Conservation (phyloP, 257 asterid species). For the Jasminum sambac region DNA sequence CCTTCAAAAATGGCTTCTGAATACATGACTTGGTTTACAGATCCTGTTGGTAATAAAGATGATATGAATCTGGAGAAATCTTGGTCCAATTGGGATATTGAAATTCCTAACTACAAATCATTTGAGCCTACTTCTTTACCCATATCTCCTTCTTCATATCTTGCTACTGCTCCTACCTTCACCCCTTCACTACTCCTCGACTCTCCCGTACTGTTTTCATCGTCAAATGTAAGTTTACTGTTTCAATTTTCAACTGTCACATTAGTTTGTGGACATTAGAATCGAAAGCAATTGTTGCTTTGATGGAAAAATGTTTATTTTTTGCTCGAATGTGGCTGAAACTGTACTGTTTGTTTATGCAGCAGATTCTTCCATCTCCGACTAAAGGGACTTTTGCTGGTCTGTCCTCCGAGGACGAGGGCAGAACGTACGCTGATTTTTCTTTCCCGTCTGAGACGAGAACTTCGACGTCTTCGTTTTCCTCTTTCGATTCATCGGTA, state of each 20-base stretch:
- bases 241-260: background rate
- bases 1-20: too few relatives aligned
- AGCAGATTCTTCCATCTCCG: slow-evolving; percentile 43
- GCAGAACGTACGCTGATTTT: slow-evolving; percentile 28
- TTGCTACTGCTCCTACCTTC: slow-evolving; percentile 30
- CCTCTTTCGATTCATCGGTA: slow-evolving; percentile 28
- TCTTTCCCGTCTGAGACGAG: slow-evolving; percentile 34
- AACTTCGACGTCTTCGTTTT: slow-evolving; percentile 35
- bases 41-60: slow-evolving; percentile 19
- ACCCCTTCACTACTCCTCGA: slow-evolving; percentile 48
- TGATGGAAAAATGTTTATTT: too few relatives aligned
- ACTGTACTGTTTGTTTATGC: background rate
- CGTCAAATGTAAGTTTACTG: slow-evolving; percentile 36
- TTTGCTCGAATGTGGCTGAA: too few relatives aligned
- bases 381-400: slow-evolving; percentile 36
- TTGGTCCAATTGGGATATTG: slow-evolving; percentile 25
- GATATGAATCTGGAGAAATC: slow-evolving; percentile 3
- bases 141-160: slow-evolving; percentile 44
- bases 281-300: too few relatives aligned
- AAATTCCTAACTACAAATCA: slow-evolving; percentile 36
- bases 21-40: slow-evolving; percentile 26
- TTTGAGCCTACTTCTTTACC: slow-evolving; percentile 39
- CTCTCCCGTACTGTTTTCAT: slow-evolving; percentile 44
- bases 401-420: slow-evolving; percentile 26
- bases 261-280: too few relatives aligned